Conservation (phyloP, 2,329 filamentous ascomycete genomes). For the Fusarium equiseti region DNA sequence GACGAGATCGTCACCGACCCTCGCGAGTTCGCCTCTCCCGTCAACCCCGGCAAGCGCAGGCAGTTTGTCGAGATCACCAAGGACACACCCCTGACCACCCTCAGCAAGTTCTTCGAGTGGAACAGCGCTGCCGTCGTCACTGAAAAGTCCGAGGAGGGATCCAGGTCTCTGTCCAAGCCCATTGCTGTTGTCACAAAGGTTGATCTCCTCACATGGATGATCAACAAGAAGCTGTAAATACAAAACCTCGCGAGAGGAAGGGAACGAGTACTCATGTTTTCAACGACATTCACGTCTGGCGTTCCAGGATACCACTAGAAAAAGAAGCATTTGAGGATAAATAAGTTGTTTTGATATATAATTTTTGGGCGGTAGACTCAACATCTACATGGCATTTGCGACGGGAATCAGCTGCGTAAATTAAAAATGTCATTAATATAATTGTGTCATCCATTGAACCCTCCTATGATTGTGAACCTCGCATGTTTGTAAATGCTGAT, state of each 20-base stretch:
- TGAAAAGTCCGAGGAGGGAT: conserved; percentile 70
- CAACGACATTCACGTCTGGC: conserved; percentile 50
- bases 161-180: conserved; percentile 75
- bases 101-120: conserved; percentile 97
- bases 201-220: conserved; percentile 91
- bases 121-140: conserved; percentile 97
- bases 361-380: conserved; percentile 55
- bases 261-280: conserved; percentile 52
- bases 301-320: conserved; percentile 47
- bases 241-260: conserved; percentile 34
- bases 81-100: conserved; percentile 83
- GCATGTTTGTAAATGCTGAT: not conserved
- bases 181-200: conserved; percentile 96
- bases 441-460: conserved; percentile 20
- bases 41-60: conserved; percentile 62
- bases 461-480: not conserved
- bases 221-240: conserved; percentile 67
- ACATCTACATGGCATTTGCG: conserved; percentile 54
- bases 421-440: conserved; percentile 47
- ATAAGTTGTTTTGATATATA: conserved; percentile 34
- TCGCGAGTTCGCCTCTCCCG: conserved; percentile 66
- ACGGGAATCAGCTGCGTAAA: conserved; percentile 32
- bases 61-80: conserved; percentile 95
- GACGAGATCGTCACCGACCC: conserved; percentile 93
- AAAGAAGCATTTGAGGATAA: conserved; percentile 32